Evolutionary conservation across 257 asterid species (phyloP).

Genomic region (Solanum etuberosum): DNA sequence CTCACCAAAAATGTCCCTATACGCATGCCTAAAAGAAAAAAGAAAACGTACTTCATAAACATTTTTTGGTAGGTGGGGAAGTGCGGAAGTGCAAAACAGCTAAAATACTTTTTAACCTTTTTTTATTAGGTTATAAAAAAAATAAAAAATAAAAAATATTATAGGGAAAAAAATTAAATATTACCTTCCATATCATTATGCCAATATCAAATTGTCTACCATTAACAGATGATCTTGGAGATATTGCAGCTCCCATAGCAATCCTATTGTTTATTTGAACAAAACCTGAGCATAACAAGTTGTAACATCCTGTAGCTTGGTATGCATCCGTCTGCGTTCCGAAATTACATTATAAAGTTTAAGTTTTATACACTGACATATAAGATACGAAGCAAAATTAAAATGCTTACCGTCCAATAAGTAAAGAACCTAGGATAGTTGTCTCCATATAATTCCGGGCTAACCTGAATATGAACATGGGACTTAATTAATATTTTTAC

Average conservation of each 20-base stretch:
- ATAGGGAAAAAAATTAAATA: too few species aligned
- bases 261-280: slow-evolving; percentile 79
- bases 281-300: slow-evolving; percentile 78
- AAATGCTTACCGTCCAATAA: slow-evolving; percentile 71
- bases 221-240: slow-evolving; percentile 68
- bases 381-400: neutral
- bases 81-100: neutral
- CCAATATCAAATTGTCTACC: slow-evolving; percentile 76
- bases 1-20: neutral
- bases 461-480: slow-evolving; percentile 38
- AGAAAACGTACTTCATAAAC: neutral
- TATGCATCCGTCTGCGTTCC: slow-evolving; percentile 75
- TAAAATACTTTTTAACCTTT: neutral
- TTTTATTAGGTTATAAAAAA: neutral
- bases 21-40: neutral
- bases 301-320: slow-evolving; percentile 96
- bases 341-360: neutral
- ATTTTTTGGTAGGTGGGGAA: neutral
- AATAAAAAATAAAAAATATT: neutral
- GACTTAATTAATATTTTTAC: neutral
- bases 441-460: slow-evolving; percentile 83
- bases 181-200: slow-evolving; percentile 92
- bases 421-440: slow-evolving; percentile 84
- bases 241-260: slow-evolving; percentile 94
- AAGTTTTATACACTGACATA: neutral